Base-by-base conservation (phyloP, 2,329 filamentous ascomycete genomes). In the Fusarium tanahbumbuense region DNA sequence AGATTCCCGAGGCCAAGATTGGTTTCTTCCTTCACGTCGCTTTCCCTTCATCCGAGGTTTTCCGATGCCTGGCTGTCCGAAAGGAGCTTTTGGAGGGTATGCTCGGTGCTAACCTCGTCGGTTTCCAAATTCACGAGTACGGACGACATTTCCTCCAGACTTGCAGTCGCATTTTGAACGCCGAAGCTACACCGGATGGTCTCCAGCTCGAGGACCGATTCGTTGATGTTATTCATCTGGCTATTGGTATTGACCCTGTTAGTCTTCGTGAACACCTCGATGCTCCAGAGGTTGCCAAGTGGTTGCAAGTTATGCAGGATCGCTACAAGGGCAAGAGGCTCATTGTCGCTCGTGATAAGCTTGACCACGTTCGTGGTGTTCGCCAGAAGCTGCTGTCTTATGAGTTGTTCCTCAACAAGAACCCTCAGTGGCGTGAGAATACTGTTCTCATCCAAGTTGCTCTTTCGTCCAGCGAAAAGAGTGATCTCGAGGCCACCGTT, bases 1-100 rank as follows among this genome's bases (percentile, higher is more conserved):
- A 94, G 83, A 85, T 96, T 12, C 94, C 95, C 1, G 93, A 98
- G 70, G 95, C 95, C 18, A 92, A 97, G 82, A 98, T 98, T 74
- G 95, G 95, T 13, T 96, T 98, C 83, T 98, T 98, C 82, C 83
- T 98, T 18, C 95, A 98, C 77, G 93, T 95, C 28, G 94, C 95
- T 0, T 98, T 98, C 80, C 95, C 95, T 1, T 98, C 95, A 0
- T 98, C 95, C 0, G 95, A 98, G 76, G 93, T 98, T 2, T 98
- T 98, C 82, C 89, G 95, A 49, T 98, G 95, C 78, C 83, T 98
- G 23, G 93, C 95, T 5, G 91, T 93, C 13, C 92, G 95, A 62
- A 94, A 92, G 72, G 88, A 97, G 79, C 87, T 98, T 12, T 87
- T 98, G 3, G 92, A 97, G 73, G 95, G 96, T 58, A 95, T 98